Conservation (phyloP, 208 protist species). For the Lotmaria passim region DNA sequence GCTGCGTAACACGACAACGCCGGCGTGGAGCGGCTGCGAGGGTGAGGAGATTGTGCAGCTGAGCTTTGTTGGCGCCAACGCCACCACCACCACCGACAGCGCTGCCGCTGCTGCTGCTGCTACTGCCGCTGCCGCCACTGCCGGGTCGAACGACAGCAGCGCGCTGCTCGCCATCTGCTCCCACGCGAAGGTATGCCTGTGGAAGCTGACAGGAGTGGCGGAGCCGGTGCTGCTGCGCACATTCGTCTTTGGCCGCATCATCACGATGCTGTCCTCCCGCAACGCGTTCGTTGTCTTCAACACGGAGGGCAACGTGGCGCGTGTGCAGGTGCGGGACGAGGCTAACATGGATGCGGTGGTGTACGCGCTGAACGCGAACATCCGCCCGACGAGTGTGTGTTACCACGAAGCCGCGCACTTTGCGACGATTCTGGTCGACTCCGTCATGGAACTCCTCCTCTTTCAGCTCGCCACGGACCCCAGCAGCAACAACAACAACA, state of each 20-base stretch:
- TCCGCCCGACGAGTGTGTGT: conserved; percentile 59
- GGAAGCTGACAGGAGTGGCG: conserved; percentile 66
- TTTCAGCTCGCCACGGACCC: conserved; percentile 43
- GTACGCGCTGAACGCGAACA: conserved; percentile 37
- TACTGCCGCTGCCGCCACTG: conserved; percentile 4
- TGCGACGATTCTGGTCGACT: conserved; percentile 48
- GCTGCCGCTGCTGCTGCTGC: conserved; percentile 4
- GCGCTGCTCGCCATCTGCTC: conserved; percentile 65
- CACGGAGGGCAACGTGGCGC: conserved; percentile 39
- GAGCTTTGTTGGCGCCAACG: conserved; percentile 59
- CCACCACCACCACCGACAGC: conserved; percentile 4
- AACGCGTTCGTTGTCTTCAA: conserved; percentile 84
- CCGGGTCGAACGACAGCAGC: conserved; percentile 33
- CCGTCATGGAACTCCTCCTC: conserved; percentile 40
- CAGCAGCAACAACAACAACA: conserved; percentile 29
- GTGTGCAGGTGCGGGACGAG: conserved; percentile 45
- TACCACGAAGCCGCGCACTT: conserved; percentile 63
- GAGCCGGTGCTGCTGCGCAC: conserved; percentile 74
- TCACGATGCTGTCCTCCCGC: conserved; percentile 64
- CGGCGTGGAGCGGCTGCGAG: conserved; percentile 75
- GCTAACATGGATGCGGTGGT: conserved; percentile 34
- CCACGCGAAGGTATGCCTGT: conserved; percentile 55
- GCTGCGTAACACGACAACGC: conserved; percentile 77
- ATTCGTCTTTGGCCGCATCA: conserved; percentile 62
- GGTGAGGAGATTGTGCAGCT: conserved; percentile 55